These are phyloP conservation scores for Ceratobasidium papillatum DNA, from an alignment of 1,284 basidiomycete species.

Conservation along the genomic window DNA sequence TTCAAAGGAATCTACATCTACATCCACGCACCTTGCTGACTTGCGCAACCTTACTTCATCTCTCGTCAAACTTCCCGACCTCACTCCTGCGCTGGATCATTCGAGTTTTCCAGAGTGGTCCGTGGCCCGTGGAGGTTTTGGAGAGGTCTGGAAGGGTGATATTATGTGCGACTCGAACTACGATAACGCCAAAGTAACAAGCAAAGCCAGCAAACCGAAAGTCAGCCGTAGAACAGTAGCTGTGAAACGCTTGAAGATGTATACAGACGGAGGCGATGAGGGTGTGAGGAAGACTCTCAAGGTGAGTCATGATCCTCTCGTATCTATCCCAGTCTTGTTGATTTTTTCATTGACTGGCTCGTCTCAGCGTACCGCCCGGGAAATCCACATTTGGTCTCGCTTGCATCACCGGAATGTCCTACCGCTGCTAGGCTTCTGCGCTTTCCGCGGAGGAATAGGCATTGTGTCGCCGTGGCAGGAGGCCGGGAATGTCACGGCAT, in stretches of 20 bases:
- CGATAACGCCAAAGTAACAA: too few species aligned
- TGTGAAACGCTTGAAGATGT: conserved; percentile 24
- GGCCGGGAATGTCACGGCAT: conserved; percentile 6
- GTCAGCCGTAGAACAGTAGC: neutral
- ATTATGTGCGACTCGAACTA: neutral
- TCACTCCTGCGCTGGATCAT: neutral
- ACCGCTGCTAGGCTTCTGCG: conserved; percentile 15
- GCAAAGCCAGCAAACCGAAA: neutral
- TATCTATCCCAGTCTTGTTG: too few species aligned
- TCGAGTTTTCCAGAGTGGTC: conserved; percentile 18
- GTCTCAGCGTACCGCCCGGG: conserved; percentile 8
- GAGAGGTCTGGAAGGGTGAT: conserved; percentile 29
- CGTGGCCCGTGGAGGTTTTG: conserved; percentile 21
- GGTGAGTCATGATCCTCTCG: neutral
- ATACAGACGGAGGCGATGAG: conserved; percentile 9
- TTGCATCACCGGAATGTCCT: conserved; percentile 8
- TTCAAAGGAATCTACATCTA: neutral
- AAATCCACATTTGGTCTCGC: conserved; percentile 21
- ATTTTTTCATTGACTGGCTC: neutral
- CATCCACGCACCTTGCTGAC: neutral
- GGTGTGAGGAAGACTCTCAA: neutral
- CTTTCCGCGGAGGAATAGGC: conserved; percentile 29
- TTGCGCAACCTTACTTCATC: neutral
- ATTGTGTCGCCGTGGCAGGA: conserved; percentile 26
- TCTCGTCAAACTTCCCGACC: neutral